Conservation (phyloP, 2,329 filamentous ascomycete genomes). For the Alternaria arbusti region DNA sequence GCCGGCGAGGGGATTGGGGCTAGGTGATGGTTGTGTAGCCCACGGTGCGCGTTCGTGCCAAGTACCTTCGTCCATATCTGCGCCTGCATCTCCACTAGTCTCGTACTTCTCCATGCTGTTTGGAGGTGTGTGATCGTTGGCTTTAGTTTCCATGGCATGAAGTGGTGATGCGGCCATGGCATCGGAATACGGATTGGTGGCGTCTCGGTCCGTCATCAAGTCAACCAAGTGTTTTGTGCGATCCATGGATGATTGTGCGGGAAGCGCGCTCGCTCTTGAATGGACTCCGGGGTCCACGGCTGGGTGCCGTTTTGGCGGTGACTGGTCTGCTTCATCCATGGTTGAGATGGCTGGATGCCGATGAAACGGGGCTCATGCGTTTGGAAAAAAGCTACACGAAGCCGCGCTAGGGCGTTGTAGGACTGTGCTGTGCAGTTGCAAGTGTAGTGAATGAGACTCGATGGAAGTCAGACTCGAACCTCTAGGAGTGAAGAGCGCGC, state of each 20-base stretch:
- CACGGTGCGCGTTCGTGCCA: background rate
- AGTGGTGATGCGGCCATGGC: background rate
- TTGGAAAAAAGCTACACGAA: fast-evolving
- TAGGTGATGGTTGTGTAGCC: no score
- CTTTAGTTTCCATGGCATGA: background rate
- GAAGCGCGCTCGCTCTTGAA: background rate
- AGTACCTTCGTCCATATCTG: background rate
- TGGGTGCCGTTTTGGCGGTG: background rate
- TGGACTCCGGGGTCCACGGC: background rate
- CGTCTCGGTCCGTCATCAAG: fast-evolving
- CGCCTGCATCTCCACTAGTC: background rate
- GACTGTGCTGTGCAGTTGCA: background rate
- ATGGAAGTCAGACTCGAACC: background rate
- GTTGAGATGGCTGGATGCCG: background rate
- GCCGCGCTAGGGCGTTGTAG: background rate
- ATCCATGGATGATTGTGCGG: background rate
- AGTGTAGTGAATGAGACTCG: background rate
- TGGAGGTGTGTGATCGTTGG: background rate
- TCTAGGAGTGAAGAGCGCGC: background rate
- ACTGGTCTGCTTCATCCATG: background rate
- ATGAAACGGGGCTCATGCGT: background rate
- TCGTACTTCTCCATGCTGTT: background rate
- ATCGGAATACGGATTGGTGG: background rate
- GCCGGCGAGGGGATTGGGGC: background rate
- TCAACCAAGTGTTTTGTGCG: background rate